These are phyloP conservation scores for Paracamarosporium sp. DNA, from an alignment of 2,329 filamentous ascomycete species.

Conservation along the genomic window DNA sequence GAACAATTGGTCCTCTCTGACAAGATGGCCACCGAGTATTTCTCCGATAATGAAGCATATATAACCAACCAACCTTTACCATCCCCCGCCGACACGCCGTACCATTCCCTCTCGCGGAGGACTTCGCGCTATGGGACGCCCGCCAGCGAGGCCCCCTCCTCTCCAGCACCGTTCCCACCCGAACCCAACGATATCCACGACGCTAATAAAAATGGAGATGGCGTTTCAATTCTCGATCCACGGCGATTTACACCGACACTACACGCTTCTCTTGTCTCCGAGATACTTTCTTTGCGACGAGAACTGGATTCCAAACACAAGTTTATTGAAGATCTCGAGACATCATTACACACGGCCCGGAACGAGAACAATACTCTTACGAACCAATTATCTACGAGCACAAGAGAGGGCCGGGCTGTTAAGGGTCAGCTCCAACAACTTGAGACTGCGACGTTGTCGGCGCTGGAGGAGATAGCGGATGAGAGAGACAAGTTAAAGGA, in stretches of 20 bases:
- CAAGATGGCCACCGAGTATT: slow-evolving; percentile 53
- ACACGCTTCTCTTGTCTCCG: slow-evolving; percentile 91
- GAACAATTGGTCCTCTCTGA: background rate
- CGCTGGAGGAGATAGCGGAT: slow-evolving; percentile 79
- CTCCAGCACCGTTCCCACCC: slow-evolving; percentile 63
- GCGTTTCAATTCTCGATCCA: slow-evolving; percentile 79
- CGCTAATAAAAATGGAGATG: slow-evolving; percentile 68
- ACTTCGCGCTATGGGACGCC: slow-evolving; percentile 65
- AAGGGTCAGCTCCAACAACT: slow-evolving; percentile 86
- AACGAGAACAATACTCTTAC: slow-evolving; percentile 77
- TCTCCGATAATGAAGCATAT: slow-evolving; percentile 53
- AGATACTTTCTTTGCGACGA: slow-evolving; percentile 84
- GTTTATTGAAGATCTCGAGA: slow-evolving; percentile 85
- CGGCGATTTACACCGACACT: slow-evolving; percentile 93
- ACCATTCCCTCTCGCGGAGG: slow-evolving; percentile 68
- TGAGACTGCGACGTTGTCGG: slow-evolving; percentile 87
- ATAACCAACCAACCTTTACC: slow-evolving; percentile 63
- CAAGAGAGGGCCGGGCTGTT: slow-evolving; percentile 79
- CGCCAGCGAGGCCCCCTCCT: slow-evolving; percentile 69
- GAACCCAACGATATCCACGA: slow-evolving; percentile 61
- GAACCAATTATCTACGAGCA: slow-evolving; percentile 65
- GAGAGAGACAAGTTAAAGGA: slow-evolving; percentile 88
- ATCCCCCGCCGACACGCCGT: slow-evolving; percentile 74
- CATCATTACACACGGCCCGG: slow-evolving; percentile 71
- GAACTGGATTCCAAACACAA: slow-evolving; percentile 91